Evolutionary conservation across 2,329 filamentous ascomycete species (phyloP).

Genomic region (Cryphonectria japonica): DNA sequence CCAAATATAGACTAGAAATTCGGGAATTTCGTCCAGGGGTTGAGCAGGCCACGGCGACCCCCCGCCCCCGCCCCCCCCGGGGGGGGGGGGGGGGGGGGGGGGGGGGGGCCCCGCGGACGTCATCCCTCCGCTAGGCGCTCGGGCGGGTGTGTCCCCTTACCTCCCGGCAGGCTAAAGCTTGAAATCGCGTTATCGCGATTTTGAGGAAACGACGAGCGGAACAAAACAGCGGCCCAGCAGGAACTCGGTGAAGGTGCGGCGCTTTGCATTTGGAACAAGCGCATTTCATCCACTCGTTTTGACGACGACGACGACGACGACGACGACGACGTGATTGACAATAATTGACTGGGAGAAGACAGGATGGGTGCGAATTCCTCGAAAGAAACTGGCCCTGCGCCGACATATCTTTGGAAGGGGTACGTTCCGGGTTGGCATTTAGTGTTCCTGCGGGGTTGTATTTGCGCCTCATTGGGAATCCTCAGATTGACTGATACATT

Average conservation of each 20-base stretch:
- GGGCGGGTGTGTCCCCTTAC: not conserved
- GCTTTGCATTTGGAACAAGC: not conserved
- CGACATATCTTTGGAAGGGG: slow-evolving; percentile 59
- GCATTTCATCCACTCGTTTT: not conserved
- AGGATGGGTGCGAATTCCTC: slow-evolving; percentile 63
- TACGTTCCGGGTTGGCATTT: slow-evolving; percentile 42
- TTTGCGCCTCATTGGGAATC: not conserved
- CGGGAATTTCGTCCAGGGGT: too few relatives aligned
- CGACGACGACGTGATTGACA: not conserved
- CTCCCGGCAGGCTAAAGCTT: slow-evolving; percentile 5
- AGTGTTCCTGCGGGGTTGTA: not conserved
- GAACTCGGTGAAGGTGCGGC: slow-evolving; percentile 4
- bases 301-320: not conserved
- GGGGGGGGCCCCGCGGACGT: not conserved
- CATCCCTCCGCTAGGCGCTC: not conserved
- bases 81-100: not conserved
- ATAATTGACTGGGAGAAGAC: slow-evolving; percentile 34
- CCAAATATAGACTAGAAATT: too few relatives aligned
- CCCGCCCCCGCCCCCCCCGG: too few relatives aligned
- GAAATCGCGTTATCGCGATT: slow-evolving; percentile 10
- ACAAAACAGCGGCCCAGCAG: slow-evolving; percentile 11
- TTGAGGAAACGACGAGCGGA: slow-evolving; percentile 3
- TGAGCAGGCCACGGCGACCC: too few relatives aligned
- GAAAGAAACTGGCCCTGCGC: slow-evolving; percentile 51
- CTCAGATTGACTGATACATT: not conserved